Conservation (phyloP, 1,284 basidiomycete genomes). For the Naganishia sp. region DNA sequence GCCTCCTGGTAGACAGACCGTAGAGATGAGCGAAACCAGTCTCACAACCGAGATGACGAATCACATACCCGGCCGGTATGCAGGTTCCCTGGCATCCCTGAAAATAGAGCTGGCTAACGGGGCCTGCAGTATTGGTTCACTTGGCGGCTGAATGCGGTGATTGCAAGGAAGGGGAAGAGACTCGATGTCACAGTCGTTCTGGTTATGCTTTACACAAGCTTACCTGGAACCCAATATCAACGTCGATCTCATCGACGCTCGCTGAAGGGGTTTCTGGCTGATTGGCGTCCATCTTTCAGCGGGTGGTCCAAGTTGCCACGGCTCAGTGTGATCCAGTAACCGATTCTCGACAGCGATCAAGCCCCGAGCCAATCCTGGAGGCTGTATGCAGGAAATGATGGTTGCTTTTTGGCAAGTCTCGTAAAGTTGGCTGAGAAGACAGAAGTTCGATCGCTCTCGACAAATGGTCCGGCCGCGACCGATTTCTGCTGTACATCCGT, state of each 20-base stretch:
- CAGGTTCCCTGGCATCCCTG: constrained; percentile 38
- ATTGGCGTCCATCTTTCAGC: constrained; percentile 48
- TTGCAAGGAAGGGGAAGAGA: no score
- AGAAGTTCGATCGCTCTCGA: constrained; percentile 18
- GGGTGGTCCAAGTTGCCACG: not conserved
- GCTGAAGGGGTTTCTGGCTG: constrained; percentile 44
- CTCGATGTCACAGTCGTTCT: no score
- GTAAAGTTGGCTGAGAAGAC: not conserved
- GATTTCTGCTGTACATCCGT: not conserved
- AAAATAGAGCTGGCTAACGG: constrained; percentile 45
- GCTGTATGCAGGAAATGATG: not conserved
- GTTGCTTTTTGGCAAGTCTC: not conserved
- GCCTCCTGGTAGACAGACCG: constrained; percentile 30
- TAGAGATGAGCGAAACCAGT: not conserved
- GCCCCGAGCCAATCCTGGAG: not conserved
- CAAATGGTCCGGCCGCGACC: constrained; percentile 13
- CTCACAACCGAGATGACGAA: not conserved
- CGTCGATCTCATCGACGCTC: constrained; percentile 47
- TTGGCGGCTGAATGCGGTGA: not conserved
- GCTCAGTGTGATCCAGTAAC: not conserved
- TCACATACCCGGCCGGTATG: constrained; percentile 32
- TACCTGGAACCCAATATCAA: constrained; percentile 41
- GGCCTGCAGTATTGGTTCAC: constrained; percentile 32
- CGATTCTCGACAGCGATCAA: no score
- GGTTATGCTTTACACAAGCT: not conserved